Evolutionary conservation across 2,329 filamentous ascomycete species (phyloP), one percentile per base, ranked within the genome.

Genomic region (Acrodontium crateriforme): DNA sequence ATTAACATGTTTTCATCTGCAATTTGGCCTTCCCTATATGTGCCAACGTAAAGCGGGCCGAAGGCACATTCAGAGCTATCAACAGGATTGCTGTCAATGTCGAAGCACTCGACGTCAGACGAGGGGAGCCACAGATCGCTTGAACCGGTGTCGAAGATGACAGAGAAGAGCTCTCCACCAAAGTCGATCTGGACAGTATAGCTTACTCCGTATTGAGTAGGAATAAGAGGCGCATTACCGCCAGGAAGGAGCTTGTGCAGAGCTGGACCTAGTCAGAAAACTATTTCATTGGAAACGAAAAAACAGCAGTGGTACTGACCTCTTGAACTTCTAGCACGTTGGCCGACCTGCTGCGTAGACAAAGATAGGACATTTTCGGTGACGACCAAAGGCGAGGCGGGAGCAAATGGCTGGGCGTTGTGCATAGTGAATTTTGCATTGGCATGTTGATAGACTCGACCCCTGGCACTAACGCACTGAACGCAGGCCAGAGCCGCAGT

Each of bases 141-240:
- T 19, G 54, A 58, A 3, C 58, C 60, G 3, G 58, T 61, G 33
- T 63, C 59, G 21, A 62, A 42, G 13, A 56, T 44, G 4, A 50
- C 36, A 4, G 47, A 26, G 27, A 60, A 40, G 3, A 16, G 28
- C 16, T 34, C 6, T 9, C 27, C 30, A 12, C 37, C 37, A 16
- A 40, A 35, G n/a, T 27, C 25, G 23, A 38, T 32, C 5, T 31
- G 23, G 24, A 38, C 29, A 13, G 35, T 21, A 22, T 36, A 40
- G 12, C 16, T 23, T 3, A 16, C 27, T 11, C 32, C 32, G 6
- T 30, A 11, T 10, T 29, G 22, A 6, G 24, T 19, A 13, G 25
- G 10, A 6, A 20, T 28, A 5, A 35, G 24, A 9, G 29, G 25
- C 18, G 28, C 6, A 6, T 24, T 25, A 25, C 15, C 18, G 28